Conservation (phyloP, 495 filamentous ascomycete species). For the Parathielavia hyrcaniae region DNA sequence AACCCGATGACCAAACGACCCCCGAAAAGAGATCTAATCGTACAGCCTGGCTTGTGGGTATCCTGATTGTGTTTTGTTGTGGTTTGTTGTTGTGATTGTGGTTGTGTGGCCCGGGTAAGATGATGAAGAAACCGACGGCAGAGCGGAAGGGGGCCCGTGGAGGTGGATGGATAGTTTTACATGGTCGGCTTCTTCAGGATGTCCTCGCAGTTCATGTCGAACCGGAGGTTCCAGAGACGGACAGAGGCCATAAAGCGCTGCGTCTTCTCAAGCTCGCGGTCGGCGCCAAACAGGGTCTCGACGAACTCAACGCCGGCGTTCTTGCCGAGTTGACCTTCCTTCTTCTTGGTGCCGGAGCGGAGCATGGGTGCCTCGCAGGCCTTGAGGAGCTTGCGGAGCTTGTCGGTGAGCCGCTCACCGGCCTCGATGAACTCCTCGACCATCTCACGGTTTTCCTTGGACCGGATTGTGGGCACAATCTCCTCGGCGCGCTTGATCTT, state of each 20-base stretch:
- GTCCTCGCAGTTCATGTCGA: slow-evolving; percentile 93
- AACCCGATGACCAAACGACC: slow-evolving; percentile 28
- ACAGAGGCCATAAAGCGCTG: slow-evolving; percentile 91
- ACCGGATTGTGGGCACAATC: slow-evolving; percentile 65
- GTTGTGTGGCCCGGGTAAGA: slow-evolving; percentile 1
- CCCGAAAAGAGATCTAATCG: slow-evolving; percentile 33
- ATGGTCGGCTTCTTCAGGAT: slow-evolving; percentile 60
- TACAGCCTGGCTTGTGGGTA: slow-evolving; percentile 29
- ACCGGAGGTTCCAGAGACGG: slow-evolving; percentile 89
- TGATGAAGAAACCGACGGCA: background rate
- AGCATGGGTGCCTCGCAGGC: slow-evolving; percentile 88
- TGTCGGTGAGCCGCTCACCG: slow-evolving; percentile 79
- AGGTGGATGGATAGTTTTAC: slow-evolving; percentile 28
- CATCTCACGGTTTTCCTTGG: slow-evolving; percentile 66
- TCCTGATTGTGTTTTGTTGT: slow-evolving; percentile 21
- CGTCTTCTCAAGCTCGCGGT: slow-evolving; percentile 86
- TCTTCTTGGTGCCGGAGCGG: slow-evolving; percentile 50
- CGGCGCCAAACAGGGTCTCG: slow-evolving; percentile 90
- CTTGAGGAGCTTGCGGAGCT: slow-evolving; percentile 82
- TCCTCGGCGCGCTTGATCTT: slow-evolving; percentile 92
- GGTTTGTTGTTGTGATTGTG: slow-evolving; percentile 9
- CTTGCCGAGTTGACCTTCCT: slow-evolving; percentile 75
- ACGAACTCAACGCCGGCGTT: slow-evolving; percentile 95
- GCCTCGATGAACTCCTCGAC: slow-evolving; percentile 89
- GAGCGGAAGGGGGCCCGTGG: background rate